A percentile compares a stretch with the other conserved stretches of the same genome.
Evolutionary conservation across 441 rosid species (phyloP).

Genomic region (Pelargonium myrrhifolium): DNA sequence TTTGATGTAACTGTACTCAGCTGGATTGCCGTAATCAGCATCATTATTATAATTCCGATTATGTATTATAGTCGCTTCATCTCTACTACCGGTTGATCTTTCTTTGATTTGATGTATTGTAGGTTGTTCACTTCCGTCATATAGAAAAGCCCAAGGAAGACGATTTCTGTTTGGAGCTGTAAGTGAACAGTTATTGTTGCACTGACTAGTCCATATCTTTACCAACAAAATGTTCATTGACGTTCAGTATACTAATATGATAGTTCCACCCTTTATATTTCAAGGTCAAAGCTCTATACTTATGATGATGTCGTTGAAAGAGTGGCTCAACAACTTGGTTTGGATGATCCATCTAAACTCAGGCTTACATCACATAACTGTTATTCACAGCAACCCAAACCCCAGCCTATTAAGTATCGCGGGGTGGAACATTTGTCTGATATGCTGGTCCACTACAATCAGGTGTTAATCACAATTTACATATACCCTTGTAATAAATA

Average conservation of each 20-base stretch:
- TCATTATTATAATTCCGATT: no score
- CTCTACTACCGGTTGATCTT: neutral
- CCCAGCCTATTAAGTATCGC: slow-evolving; percentile 67
- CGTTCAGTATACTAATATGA: no score
- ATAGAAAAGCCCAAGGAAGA: slow-evolving; percentile 72
- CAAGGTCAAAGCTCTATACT: slow-evolving; percentile 56
- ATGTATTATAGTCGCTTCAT: no score
- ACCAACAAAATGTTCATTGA: no score
- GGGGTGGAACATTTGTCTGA: slow-evolving; percentile 59
- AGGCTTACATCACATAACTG: slow-evolving; percentile 73
- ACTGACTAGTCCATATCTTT: neutral
- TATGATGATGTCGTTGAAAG: slow-evolving; percentile 71
- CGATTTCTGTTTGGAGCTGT: slow-evolving; percentile 60
- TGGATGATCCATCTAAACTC: slow-evolving; percentile 67
- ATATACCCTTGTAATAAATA: neutral
- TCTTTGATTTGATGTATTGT: slow-evolving; percentile 7
- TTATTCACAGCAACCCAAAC: slow-evolving; percentile 73
- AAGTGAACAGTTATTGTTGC: slow-evolving; percentile 25
- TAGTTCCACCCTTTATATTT: neutral
- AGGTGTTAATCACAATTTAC: slow-evolving; percentile 29
- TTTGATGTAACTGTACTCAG: no score
- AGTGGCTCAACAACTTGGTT: slow-evolving; percentile 47
- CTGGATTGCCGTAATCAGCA: neutral
- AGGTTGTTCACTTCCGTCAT: slow-evolving; percentile 63
- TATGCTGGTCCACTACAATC: slow-evolving; percentile 69